Evolutionary conservation across 805 yeast genomes (phyloP).

Genomic region (Teunomyces tritomae): DNA sequence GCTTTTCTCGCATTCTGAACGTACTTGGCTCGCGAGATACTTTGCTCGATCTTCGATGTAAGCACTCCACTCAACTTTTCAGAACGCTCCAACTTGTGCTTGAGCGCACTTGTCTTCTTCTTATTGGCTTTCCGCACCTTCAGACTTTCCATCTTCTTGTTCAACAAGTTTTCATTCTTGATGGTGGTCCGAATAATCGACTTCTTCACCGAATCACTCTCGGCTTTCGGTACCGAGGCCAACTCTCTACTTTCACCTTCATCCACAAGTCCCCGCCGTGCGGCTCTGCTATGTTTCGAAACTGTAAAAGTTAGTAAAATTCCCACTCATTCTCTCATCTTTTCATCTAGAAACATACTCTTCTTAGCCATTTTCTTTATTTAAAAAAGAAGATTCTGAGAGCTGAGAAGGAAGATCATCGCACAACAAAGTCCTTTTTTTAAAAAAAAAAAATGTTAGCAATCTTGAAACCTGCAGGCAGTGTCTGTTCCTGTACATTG

Average conservation of each 20-base stretch:
- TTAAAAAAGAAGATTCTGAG: too few relatives aligned
- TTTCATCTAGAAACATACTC: slow-evolving; percentile 23
- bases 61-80: slow-evolving; percentile 53
- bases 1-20: slow-evolving; percentile 64
- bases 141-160: slow-evolving; percentile 49
- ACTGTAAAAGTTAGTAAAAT: slow-evolving; percentile 29
- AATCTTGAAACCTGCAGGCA: neutral
- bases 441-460: neutral
- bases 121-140: slow-evolving; percentile 28
- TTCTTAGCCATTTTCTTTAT: slow-evolving; percentile 36
- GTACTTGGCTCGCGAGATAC: slow-evolving; percentile 60
- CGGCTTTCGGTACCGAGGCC: slow-evolving; percentile 54
- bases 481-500: neutral
- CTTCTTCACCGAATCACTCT: slow-evolving; percentile 56
- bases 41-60: slow-evolving; percentile 60
- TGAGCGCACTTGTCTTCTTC: slow-evolving; percentile 30
- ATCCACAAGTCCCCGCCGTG: slow-evolving; percentile 60
- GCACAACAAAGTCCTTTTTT: neutral
- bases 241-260: slow-evolving; percentile 49
- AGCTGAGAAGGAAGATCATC: neutral
- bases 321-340: slow-evolving; percentile 3
- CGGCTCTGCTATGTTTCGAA: slow-evolving; percentile 73
- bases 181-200: slow-evolving; percentile 65
- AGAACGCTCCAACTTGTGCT: slow-evolving; percentile 46
- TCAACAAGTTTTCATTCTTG: slow-evolving; percentile 62